Evolutionary conservation across 2,329 filamentous ascomycete genomes (phyloP), one percentile per base, ranked within the genome.

Genomic region (Mariannaea sp.): DNA sequence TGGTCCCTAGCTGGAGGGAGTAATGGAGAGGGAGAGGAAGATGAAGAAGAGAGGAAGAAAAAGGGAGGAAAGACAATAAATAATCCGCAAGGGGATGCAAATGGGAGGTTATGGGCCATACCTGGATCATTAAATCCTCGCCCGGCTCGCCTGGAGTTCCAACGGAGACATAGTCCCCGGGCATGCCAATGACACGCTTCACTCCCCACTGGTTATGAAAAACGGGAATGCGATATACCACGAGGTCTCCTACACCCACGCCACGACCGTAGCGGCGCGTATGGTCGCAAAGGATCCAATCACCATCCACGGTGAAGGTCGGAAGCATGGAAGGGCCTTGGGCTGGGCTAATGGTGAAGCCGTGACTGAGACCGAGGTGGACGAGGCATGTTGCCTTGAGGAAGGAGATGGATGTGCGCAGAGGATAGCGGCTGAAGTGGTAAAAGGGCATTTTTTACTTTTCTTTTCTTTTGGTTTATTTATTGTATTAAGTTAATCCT

Each of bases 241-340:
- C 85, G 9, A 97, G 74, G 72, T 99, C 94, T 22, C 94, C 94
- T n/a, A 96, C 86, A 43, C 74, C 68, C 12, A 85, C 68, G 62
- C 73, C 71, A 27, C 87, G 82, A 4, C 93, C 93, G 24, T 83
- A 78, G 6, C 87, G 83, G 71, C 87, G 81, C n/a, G 78, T 75
- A 61, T 85, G 85, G 55, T 85, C 85, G 47, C 90, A 82, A 10
- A 92, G 70, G 40, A 93, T 78, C 71, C 78, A 85, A 67, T 93
- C 88, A 50, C 86, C 86, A 7, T 77, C 71, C 1, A 85, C 77
- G 19, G 80, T 77, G 56, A 97, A 85, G 0, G 91, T 96, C 7
- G 93, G 93, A 44, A 94, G 81, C 94, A 97, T 97, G 14, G 89
- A 93, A 3, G 91, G 85, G 2, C 93, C 93, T 20, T 78, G 77